A percentile compares a stretch with the other conserved stretches of the same genome.
phyloP scores from a whole-genome alignment of 106 monocot species.

The Dendrobium officinale region DNA sequence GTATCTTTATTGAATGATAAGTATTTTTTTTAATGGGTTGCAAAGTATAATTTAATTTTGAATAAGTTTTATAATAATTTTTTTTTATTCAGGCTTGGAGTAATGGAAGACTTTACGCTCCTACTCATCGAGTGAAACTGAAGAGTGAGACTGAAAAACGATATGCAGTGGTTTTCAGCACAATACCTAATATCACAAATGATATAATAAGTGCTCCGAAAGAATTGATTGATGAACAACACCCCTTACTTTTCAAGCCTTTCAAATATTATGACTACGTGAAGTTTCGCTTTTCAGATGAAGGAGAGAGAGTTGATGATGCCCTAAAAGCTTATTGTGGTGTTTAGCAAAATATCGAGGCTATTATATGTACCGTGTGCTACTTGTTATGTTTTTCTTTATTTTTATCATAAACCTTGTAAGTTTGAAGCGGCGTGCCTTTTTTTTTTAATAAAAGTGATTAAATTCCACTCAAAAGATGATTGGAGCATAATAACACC shows the following conservation, averaged over 20 bases:
- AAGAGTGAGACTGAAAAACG: neutral
- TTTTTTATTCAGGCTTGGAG: constrained; percentile 17
- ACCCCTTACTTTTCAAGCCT: constrained; percentile 11
- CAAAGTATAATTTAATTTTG: neutral
- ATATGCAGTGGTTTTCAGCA: neutral
- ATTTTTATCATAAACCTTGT: no score
- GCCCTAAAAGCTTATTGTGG: constrained; percentile 15
- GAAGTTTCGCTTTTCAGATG: neutral
- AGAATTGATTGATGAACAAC: constrained; percentile 19
- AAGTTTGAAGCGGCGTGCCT: no score
- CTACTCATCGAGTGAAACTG: constrained; percentile 6
- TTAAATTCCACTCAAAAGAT: no score
- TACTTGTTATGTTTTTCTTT: no score
- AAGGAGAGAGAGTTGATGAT: neutral
- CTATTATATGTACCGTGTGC: no score
- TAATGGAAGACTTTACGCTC: constrained; percentile 15
- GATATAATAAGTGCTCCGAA: constrained; percentile 8
- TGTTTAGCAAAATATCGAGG: neutral
- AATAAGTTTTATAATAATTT: neutral
- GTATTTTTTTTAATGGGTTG: no score
- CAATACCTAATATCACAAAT: neutral
- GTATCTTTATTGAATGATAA: neutral
- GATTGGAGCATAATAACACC: no score
- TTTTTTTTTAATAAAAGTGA: no score
- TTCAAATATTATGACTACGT: constrained; percentile 12